Base-by-base conservation (phyloP, 306 rosid genomes). In the Sechiopsis laciniata region DNA sequence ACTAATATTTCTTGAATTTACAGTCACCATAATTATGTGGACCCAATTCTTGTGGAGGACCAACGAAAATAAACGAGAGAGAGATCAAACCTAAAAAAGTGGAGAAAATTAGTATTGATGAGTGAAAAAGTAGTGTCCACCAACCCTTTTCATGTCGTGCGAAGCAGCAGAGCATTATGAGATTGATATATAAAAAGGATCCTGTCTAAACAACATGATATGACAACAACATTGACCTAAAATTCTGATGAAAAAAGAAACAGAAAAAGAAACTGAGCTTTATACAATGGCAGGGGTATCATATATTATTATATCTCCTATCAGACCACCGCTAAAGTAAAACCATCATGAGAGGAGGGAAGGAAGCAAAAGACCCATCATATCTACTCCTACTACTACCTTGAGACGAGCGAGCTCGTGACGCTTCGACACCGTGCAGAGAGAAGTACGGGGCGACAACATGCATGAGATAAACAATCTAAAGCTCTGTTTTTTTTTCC, bases 391-490 rank as follows among this genome's bases (percentile, higher is more conserved):
- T 66, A 66, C 74, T 6, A 16, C 75, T 70, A 70, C 57, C 61
- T 48, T 11, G 37, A 13, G 55, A 32, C 5, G 37, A 32, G 57
- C 24, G 8, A 2, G 45, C 73, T 21, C 55, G 6, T 14, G 1
- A 26, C 29, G 29, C 29, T 26, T 26, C 29, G 29, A 26, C 29
- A 26, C 29, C 29, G 29, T 26, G 29, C 29, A 26, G 37, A 42
- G 55, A 45, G 24, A 64, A 5, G 50, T 20, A 45, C 55, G 19
- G 17, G 75, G 75, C 54, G 13, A 42, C 76, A 70, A 78, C 86
- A 83, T 42, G 58, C 82, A 80, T 15, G 78, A 85, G 85, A 83
- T 78, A 80, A 76, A 76, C 88, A 82, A 61, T 71, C 42, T 35
- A 80, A 83, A 78, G 69, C 66, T 71, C 57, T 74, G 85, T 75